Evolutionary conservation across 2,329 filamentous ascomycete genomes (phyloP).

Genomic region (Apiospora arundinis): DNA sequence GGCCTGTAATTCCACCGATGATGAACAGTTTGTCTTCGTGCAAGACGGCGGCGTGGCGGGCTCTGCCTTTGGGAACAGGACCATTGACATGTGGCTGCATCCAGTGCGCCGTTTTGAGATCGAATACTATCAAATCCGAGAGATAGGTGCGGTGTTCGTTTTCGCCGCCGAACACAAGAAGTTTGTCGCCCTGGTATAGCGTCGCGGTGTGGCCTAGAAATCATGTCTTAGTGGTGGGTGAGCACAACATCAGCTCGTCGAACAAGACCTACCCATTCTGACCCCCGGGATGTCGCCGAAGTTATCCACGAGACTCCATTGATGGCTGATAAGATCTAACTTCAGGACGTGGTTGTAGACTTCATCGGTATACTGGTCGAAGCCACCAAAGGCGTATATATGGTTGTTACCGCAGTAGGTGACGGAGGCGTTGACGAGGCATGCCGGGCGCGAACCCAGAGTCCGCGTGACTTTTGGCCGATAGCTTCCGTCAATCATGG

Average conservation of each 20-base stretch:
- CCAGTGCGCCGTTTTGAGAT: conserved; percentile 94
- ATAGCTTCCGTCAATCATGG: conserved; percentile 71
- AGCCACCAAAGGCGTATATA: conserved; percentile 97
- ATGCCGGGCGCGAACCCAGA: conserved; percentile 83
- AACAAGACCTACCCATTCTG: conserved; percentile 76
- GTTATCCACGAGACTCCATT: conserved; percentile 97
- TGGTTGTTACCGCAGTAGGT: conserved; percentile 98
- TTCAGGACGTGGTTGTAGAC: conserved; percentile 97
- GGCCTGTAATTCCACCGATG: conserved; percentile 92
- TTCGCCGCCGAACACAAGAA: conserved; percentile 97
- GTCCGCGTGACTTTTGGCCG: conserved; percentile 83
- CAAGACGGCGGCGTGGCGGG: conserved; percentile 90
- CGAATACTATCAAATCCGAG: conserved; percentile 94
- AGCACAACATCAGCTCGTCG: not conserved
- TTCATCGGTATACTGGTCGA: conserved; percentile 98
- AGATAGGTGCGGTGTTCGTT: conserved; percentile 97
- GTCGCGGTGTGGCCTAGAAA: conserved; percentile 86
- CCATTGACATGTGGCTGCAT: conserved; percentile 88
- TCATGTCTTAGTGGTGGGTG: conserved; percentile 1
- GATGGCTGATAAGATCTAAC: conserved; percentile 83
- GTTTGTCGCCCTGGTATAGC: conserved; percentile 89
- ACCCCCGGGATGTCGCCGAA: conserved; percentile 98
- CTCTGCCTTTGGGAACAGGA: conserved; percentile 84
- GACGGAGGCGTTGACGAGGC: conserved; percentile 95
- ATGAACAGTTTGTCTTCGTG: conserved; percentile 98